These are phyloP conservation scores for Verticillium nubilum DNA, from an alignment of 2,329 filamentous ascomycete genomes.

Conservation along the genomic window DNA sequence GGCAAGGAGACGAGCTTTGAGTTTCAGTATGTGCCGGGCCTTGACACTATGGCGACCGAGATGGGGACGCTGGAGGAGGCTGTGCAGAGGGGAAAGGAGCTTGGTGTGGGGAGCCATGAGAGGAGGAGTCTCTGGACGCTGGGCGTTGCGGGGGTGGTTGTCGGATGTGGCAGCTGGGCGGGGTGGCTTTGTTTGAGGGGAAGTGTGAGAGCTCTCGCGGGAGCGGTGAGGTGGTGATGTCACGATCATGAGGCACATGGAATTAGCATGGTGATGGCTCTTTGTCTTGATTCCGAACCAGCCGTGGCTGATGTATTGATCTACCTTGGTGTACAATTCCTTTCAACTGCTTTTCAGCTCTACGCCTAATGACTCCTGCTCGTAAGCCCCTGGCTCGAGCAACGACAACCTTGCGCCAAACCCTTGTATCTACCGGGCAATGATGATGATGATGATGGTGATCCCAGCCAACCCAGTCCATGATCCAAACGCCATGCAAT, in stretches of 20 bases:
- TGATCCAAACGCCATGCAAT: conserved; percentile 5
- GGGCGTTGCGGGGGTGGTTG: conserved; percentile 26
- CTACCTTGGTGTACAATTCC: not conserved
- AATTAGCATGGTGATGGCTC: not conserved
- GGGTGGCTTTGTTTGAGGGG: conserved; percentile 13
- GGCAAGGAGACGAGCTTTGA: conserved; percentile 60
- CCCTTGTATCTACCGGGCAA: not conserved
- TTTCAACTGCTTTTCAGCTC: not conserved
- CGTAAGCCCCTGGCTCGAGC: not conserved
- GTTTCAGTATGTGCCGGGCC: conserved; percentile 62
- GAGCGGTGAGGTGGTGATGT: not conserved
- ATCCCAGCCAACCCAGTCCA: not conserved
- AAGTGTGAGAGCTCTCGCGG: not conserved
- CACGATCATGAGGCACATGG: not conserved
- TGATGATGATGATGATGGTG: not conserved
- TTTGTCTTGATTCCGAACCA: not conserved
- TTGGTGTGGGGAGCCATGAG: conserved; percentile 22
- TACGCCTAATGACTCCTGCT: not conserved
- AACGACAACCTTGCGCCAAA: not conserved
- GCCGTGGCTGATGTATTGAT: not conserved
- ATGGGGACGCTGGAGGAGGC: conserved; percentile 20
- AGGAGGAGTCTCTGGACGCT: conserved; percentile 36
- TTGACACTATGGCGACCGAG: conserved; percentile 30
- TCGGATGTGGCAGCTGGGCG: conserved; percentile 17
- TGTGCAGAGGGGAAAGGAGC: conserved; percentile 1